Evolutionary conservation across 202 grass and related monocot species (phyloP).

Genomic region (Setaria italica): DNA sequence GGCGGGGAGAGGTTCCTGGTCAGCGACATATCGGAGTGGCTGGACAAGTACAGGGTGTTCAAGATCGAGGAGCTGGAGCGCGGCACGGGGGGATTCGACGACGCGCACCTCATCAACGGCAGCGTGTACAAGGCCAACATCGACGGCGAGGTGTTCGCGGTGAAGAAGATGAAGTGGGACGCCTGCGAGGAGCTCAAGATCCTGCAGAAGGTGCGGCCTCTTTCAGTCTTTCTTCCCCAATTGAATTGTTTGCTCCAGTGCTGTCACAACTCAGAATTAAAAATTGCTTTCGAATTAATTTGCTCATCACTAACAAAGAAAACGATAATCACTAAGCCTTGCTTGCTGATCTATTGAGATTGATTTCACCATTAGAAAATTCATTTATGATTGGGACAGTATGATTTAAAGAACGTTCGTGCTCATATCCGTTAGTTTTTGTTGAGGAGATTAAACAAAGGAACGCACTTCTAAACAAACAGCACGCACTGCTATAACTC

Average conservation of each 20-base stretch:
- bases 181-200: conserved; percentile 98
- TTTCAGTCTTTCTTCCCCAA: not conserved
- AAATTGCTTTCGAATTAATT: not conserved
- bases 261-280: conserved; percentile 1
- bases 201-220: conserved; percentile 73
- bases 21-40: conserved; percentile 84
- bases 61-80: conserved; percentile 69
- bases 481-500: not conserved
- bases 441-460: not conserved
- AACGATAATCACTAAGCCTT: not conserved
- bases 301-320: not conserved
- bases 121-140: conserved; percentile 85
- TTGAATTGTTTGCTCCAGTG: not conserved
- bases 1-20: conserved; percentile 61
- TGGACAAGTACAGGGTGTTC: conserved; percentile 97
- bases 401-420: not conserved
- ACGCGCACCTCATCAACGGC: conserved; percentile 67
- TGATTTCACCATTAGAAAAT: not conserved
- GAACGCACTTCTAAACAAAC: not conserved
- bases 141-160: conserved; percentile 77
- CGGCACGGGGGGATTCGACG: conserved; percentile 69
- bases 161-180: conserved; percentile 99
- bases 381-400: not conserved
- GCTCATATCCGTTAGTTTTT: not conserved
- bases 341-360: conserved; percentile 4